Evolutionary conservation across 2,329 filamentous ascomycete genomes (phyloP).

Genomic region (Ophiostoma montium): DNA sequence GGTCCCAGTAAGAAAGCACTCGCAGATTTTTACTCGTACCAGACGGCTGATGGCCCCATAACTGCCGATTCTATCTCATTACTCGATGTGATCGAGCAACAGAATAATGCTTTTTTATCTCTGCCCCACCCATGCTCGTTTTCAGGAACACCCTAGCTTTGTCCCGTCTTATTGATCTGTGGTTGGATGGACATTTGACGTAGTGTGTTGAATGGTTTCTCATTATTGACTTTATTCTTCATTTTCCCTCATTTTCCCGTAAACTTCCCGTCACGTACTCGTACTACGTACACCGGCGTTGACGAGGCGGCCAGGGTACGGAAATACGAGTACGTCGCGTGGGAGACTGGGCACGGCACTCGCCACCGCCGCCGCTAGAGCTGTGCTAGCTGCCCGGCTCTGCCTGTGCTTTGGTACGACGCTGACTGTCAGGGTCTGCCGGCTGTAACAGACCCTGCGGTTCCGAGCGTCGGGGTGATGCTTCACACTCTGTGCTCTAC

Average conservation of each 20-base stretch:
- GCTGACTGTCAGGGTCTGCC: too few relatives aligned
- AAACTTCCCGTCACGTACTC: too few relatives aligned
- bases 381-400: neutral
- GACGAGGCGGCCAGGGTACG: too few relatives aligned
- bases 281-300: too few relatives aligned
- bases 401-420: too few relatives aligned
- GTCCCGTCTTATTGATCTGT: too few relatives aligned
- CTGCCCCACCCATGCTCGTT: neutral
- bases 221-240: too few relatives aligned
- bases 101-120: neutral
- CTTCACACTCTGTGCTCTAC: too few relatives aligned
- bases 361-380: neutral
- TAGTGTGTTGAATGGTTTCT: too few relatives aligned
- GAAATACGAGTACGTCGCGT: neutral
- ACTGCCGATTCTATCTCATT: neutral
- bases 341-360: neutral
- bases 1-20: neutral
- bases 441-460: neutral
- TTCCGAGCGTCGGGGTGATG: neutral
- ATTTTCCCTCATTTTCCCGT: too few relatives aligned
- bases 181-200: too few relatives aligned
- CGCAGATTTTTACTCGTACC: neutral
- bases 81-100: slow-evolving; percentile 3
- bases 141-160: too few relatives aligned
- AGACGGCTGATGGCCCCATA: neutral